A percentile compares a stretch with the other conserved stretches of the same genome.
These are phyloP conservation scores for Przewalskia tangutica DNA, from an alignment of 257 asterid species.

Conservation along the genomic window DNA sequence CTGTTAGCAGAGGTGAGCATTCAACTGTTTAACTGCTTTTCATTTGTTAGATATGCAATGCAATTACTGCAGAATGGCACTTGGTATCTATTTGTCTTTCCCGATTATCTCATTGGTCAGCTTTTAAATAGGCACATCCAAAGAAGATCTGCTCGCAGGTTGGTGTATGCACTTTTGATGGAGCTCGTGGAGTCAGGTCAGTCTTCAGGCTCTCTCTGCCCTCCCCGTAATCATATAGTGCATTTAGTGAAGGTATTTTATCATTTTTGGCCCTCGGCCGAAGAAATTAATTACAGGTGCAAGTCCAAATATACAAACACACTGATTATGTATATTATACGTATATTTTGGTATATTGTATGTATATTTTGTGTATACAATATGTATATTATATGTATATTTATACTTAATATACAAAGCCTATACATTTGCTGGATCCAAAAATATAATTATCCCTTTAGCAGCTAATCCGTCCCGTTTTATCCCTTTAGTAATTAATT, in stretches of 20 bases:
- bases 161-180: conserved; percentile 84
- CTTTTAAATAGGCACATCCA: conserved; percentile 51
- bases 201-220: conserved; percentile 1
- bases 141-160: conserved; percentile 77
- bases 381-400: too few species aligned
- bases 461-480: not conserved
- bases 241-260: not conserved
- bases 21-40: not conserved
- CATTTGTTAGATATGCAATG: not conserved
- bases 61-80: not conserved
- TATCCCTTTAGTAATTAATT: not conserved
- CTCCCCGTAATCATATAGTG: not conserved
- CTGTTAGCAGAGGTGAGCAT: conserved; percentile 54
- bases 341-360: too few species aligned
- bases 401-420: too few species aligned
- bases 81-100: not conserved
- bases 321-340: too few species aligned
- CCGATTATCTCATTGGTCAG: not conserved
- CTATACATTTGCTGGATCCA: too few species aligned
- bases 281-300: too few species aligned
- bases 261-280: not conserved
- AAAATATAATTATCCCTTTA: too few species aligned
- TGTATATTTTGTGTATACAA: too few species aligned
- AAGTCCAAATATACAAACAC: too few species aligned
- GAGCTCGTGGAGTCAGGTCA: conserved; percentile 81